phyloP scores from a whole-genome alignment of 108 stramenopile species.

The Schizochytrium sp. region DNA sequence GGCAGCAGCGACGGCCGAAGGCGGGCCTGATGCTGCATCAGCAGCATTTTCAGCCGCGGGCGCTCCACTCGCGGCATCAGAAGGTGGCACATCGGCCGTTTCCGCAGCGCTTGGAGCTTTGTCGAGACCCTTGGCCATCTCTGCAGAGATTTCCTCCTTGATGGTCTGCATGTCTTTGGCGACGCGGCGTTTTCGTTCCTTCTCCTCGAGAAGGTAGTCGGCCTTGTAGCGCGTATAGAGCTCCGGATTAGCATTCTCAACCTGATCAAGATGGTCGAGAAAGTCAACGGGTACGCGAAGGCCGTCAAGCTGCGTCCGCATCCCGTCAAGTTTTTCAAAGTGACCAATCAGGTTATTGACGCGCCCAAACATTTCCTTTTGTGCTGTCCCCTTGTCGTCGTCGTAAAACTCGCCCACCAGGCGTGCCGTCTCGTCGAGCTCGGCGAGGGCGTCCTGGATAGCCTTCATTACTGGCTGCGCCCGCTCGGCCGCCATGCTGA shows the following conservation, averaged over 20 bases:
- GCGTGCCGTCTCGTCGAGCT: background rate
- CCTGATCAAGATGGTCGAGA: background rate
- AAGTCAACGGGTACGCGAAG: constrained; percentile 3
- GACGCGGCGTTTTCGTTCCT: background rate
- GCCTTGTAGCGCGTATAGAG: background rate
- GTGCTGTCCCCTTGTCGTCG: background rate
- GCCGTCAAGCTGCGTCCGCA: background rate
- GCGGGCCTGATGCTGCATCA: no score
- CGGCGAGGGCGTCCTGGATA: background rate
- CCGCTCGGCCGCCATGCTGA: background rate
- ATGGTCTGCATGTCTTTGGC: background rate
- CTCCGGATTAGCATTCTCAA: background rate
- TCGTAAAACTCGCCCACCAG: constrained; percentile 1
- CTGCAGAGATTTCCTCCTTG: background rate
- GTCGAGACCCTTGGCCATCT: background rate
- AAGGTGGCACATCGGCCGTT: no score
- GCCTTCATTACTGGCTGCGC: background rate
- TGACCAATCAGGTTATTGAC: background rate
- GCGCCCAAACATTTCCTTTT: background rate
- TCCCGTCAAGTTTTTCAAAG: background rate
- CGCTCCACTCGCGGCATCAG: no score
- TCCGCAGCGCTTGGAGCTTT: background rate
- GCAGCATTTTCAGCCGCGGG: no score
- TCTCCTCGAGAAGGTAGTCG: background rate
- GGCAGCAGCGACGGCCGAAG: no score